phyloP scores from a whole-genome alignment of 2,329 filamentous ascomycete genomes.

The Lasiodiplodia sp. region DNA sequence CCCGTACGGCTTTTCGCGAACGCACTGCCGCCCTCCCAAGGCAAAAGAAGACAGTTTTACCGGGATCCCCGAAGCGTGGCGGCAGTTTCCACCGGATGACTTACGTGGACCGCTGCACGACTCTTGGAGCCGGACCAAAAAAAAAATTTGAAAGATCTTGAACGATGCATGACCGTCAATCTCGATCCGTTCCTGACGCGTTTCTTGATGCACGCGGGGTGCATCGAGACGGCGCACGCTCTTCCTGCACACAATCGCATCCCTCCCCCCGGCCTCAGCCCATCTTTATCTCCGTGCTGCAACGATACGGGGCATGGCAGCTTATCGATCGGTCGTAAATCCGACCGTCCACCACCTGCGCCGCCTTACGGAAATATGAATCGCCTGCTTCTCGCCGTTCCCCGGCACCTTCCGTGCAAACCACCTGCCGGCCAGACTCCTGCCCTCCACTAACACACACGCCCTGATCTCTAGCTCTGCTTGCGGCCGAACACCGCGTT shows the following conservation, averaged over 20 bases:
- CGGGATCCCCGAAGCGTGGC: neutral
- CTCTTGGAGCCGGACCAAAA: neutral
- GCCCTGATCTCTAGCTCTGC: neutral
- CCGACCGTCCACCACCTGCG: neutral
- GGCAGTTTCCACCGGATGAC: neutral
- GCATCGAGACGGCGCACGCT: neutral
- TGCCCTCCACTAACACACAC: neutral
- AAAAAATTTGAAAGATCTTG: neutral
- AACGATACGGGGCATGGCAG: neutral
- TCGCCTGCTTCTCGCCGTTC: neutral
- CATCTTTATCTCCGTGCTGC: slow-evolving; percentile 1
- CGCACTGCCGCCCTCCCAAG: neutral
- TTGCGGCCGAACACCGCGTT: neutral
- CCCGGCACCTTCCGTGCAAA: neutral
- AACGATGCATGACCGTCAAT: neutral
- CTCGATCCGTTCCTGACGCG: neutral
- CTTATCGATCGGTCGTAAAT: slow-evolving; percentile 6
- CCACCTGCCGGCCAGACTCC: neutral
- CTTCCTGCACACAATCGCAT: neutral
- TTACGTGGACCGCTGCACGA: neutral
- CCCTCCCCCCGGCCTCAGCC: neutral
- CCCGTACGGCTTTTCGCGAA: neutral
- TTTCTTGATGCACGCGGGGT: neutral
- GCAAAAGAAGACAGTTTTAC: neutral
- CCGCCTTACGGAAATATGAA: slow-evolving; percentile 5